These are phyloP conservation scores for Lumnitzera littorea DNA, from an alignment of 345 rosid genomes.

Conservation along the genomic window DNA sequence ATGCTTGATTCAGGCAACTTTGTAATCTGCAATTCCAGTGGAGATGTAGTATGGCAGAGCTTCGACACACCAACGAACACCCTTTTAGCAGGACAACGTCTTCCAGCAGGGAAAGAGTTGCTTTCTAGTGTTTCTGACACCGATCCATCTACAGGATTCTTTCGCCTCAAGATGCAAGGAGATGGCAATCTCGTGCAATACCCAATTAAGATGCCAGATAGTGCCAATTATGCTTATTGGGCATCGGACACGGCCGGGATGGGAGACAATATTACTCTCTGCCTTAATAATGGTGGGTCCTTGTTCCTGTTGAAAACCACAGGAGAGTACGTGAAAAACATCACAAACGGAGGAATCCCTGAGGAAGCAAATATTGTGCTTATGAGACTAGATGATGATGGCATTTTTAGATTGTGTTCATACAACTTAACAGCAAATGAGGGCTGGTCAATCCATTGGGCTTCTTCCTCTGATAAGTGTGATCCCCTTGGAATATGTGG, in stretches of 20 bases:
- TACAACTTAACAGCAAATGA: background rate
- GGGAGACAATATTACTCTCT: no score
- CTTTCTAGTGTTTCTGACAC: slow-evolving; percentile 11
- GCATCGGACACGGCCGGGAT: fast-evolving
- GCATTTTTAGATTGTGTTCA: slow-evolving; percentile 6
- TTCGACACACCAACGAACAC: slow-evolving; percentile 19
- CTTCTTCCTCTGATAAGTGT: slow-evolving; percentile 6
- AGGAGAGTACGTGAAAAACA: no score
- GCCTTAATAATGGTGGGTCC: no score
- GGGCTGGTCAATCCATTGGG: slow-evolving; percentile 1
- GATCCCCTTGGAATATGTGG: slow-evolving; percentile 18
- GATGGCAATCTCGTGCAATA: slow-evolving; percentile 29
- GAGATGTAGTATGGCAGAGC: slow-evolving; percentile 19
- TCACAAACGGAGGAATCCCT: no score
- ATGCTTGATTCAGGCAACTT: slow-evolving; percentile 28
- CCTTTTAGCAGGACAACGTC: slow-evolving; percentile 17
- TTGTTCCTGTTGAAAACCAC: no score
- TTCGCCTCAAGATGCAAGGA: slow-evolving; percentile 15
- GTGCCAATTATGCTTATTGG: slow-evolving; percentile 1
- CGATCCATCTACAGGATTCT: slow-evolving; percentile 12
- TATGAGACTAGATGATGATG: no score
- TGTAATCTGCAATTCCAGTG: slow-evolving; percentile 19
- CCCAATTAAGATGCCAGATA: slow-evolving; percentile 3
- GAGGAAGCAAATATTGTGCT: no score
- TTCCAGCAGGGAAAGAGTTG: slow-evolving; percentile 1